Base-by-base conservation (phyloP, 164 flowering plant species). In the Aristolochia fimbriata region DNA sequence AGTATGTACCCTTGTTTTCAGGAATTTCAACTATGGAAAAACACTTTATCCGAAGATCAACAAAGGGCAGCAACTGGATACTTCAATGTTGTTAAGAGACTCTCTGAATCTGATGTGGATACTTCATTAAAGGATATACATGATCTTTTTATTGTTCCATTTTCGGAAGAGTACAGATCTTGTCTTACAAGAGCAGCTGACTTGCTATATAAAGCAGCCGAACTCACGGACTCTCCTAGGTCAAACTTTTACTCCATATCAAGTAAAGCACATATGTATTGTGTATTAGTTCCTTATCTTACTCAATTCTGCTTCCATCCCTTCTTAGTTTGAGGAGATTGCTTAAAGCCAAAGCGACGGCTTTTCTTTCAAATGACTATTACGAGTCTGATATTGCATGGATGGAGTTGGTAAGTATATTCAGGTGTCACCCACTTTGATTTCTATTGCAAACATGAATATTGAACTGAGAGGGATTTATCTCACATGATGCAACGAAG, bases 341-440 rank as follows among this genome's bases (percentile, higher is more conserved):
- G 68, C 79, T 92, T 47, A 89, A 81, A 64, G 60, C 81, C 68
- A 92, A 82, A 81, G 98, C 96, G 24, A 80, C 82, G 67, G 91
- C 96, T 48, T 92, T 92, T 72, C 81, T 84, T 68, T 85, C 96
- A 65, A 89, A 92, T 81, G 94, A 92, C 22, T 92, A 89, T 65
- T 84, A 87, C 77, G 94, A 87, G 6, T 92, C 98, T 7, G 98
- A 89, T 65, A 83, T 89, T 71, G 96, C 96, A 60, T 87, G 98
- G 98, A 89, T 89, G 90, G 88, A 89, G 61, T 70, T 93, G 96
- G 96, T 92, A 37, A 82, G 92, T 81, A 31, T 37, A n/a, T 37
- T 37, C 43, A 6, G 43, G 43, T 37, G 4, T 10, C 43, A 37
- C 43, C 4, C 43, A 37, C 8, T 5, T 10, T 10, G 43, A 37